phyloP scores from a whole-genome alignment of 768 basidiomycete species.

The Dentipellis fragilis region DNA sequence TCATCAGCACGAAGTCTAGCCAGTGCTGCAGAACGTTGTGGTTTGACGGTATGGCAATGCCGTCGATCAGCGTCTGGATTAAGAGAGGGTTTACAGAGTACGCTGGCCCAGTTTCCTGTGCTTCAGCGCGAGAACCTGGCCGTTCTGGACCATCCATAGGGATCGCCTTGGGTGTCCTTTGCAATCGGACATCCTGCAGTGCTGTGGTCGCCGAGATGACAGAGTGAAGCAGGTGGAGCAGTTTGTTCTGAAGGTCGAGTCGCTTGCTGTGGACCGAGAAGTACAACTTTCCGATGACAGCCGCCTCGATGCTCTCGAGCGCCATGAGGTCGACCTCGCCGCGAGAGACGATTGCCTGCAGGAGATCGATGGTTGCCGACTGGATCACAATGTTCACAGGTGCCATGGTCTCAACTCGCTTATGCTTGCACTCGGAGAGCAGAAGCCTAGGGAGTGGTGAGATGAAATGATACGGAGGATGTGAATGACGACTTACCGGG shows the following conservation, averaged over 20 bases:
- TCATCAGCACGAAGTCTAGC: conserved; percentile 93
- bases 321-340: conserved; percentile 62
- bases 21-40: conserved; percentile 85
- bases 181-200: conserved; percentile 18
- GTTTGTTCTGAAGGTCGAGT: conserved; percentile 86
- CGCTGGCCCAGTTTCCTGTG: conserved; percentile 19
- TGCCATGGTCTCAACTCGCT: conserved; percentile 40
- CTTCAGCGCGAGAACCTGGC: conserved; percentile 18
- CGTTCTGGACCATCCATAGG: conserved; percentile 7
- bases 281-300: conserved; percentile 68
- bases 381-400: conserved; percentile 59
- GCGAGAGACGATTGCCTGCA: conserved; percentile 73
- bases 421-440: conserved; percentile 62
- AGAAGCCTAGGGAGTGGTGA: conserved; percentile 41
- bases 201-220: conserved; percentile 58
- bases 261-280: conserved; percentile 56
- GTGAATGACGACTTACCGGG: conserved; percentile 39
- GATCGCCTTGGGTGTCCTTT: conserved; percentile 1
- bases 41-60: conserved; percentile 59
- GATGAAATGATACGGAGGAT: neutral
- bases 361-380: conserved; percentile 64
- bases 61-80: conserved; percentile 72
- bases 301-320: conserved; percentile 58
- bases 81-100: conserved; percentile 63
- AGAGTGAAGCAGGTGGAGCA: conserved; percentile 84